A percentile compares a stretch with the other conserved stretches of the same genome.
phyloP scores from a whole-genome alignment of 257 asterid species.

The Scutellaria minor region DNA sequence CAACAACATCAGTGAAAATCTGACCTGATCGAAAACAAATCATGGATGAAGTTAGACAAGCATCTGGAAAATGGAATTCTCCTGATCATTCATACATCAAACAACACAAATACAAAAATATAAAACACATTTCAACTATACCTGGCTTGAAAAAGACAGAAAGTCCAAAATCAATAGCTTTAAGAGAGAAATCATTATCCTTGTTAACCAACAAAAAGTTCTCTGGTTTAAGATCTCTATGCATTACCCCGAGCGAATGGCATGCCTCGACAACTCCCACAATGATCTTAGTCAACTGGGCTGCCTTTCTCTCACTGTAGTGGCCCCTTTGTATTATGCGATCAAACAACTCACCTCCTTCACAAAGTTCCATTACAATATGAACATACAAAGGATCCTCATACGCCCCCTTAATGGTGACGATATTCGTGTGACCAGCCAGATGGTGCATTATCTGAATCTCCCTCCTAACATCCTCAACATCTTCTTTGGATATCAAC shows the following conservation, averaged over 20 bases:
- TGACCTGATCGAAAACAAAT: constrained; percentile 61
- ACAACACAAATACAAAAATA: constrained; percentile 15
- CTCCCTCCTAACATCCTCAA: constrained; percentile 93
- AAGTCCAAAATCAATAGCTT: constrained; percentile 97
- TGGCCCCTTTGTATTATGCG: constrained; percentile 96
- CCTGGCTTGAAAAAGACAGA: constrained; percentile 98
- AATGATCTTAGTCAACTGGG: constrained; percentile 84
- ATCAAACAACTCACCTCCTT: constrained; percentile 93
- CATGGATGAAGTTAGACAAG: constrained; percentile 24
- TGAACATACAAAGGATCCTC: constrained; percentile 89
- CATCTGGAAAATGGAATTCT: not conserved
- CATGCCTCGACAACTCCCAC: constrained; percentile 99
- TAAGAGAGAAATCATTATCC: constrained; percentile 94
- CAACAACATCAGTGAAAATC: constrained; percentile 91
- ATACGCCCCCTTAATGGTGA: constrained; percentile 88
- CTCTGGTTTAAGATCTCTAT: constrained; percentile 96
- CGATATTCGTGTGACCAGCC: constrained; percentile 86
- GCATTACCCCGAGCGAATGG: constrained; percentile 98
- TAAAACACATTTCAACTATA: constrained; percentile 29
- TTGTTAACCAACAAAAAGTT: constrained; percentile 91
- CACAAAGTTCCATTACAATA: constrained; percentile 94
- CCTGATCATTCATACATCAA: constrained; percentile 12
- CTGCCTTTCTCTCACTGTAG: constrained; percentile 94
- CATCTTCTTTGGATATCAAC: constrained; percentile 85
- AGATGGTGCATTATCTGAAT: constrained; percentile 99